Conservation (phyloP, 768 basidiomycete genomes). For the Hygrophoropsis aurantiaca region DNA sequence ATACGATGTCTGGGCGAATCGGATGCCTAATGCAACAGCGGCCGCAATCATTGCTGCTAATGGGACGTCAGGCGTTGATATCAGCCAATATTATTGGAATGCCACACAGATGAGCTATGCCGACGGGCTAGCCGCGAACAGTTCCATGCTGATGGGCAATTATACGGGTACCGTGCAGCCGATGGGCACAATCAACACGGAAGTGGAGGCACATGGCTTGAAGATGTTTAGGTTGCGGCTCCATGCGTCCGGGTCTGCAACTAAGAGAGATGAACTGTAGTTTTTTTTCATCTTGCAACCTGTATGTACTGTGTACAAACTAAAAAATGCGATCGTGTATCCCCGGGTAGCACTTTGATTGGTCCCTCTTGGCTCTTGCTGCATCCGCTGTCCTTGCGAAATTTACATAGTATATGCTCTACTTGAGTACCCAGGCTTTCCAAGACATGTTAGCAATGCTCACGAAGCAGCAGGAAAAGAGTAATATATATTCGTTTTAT, state of each 20-base stretch:
- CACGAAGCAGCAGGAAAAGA: too few relatives aligned
- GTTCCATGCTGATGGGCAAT: not conserved
- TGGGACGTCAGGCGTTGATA: not conserved
- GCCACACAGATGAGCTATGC: not conserved
- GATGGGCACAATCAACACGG: not conserved
- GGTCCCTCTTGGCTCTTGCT: too few relatives aligned
- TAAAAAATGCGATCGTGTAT: too few relatives aligned
- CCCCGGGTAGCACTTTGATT: too few relatives aligned
- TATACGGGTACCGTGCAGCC: conserved; percentile 2
- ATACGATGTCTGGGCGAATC: conserved; percentile 4
- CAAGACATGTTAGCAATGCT: too few relatives aligned
- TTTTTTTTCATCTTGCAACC: too few relatives aligned
- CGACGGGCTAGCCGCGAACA: not conserved
- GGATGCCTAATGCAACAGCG: conserved; percentile 2
- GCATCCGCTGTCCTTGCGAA: too few relatives aligned
- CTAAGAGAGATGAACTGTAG: conserved; percentile 3
- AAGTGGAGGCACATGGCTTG: not conserved
- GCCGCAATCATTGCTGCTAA: conserved; percentile 2
- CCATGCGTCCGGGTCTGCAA: not conserved
- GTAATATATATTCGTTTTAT: too few relatives aligned
- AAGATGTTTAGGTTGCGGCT: conserved; percentile 2
- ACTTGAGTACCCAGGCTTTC: too few relatives aligned
- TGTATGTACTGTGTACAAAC: too few relatives aligned
- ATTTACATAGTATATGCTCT: too few relatives aligned
- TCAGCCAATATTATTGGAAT: not conserved